These are phyloP conservation scores for Gossypioides kirkii DNA, from an alignment of 345 rosid species.

Conservation along the genomic window DNA sequence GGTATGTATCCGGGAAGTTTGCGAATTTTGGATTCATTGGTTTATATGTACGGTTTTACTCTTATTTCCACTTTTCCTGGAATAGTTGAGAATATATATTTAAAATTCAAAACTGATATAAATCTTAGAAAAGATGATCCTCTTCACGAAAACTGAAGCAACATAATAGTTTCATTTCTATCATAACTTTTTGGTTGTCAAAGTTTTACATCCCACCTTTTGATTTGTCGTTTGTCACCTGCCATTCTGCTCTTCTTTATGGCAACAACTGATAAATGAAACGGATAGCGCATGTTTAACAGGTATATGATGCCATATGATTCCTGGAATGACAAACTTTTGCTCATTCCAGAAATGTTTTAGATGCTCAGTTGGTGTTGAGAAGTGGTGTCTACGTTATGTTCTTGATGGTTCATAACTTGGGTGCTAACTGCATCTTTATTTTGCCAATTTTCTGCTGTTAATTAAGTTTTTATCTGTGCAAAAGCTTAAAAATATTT, in stretches of 20 bases:
- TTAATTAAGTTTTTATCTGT: background rate
- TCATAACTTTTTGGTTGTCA: background rate
- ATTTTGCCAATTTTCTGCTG: no score
- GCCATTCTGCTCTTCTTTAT: background rate
- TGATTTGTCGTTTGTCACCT: background rate
- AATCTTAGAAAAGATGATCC: no score
- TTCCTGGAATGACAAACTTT: background rate
- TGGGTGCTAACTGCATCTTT: background rate
- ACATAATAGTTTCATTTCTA: background rate
- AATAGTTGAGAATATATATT: background rate
- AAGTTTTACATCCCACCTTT: background rate
- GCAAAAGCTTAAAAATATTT: background rate
- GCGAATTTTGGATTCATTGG: background rate
- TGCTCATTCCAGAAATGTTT: background rate
- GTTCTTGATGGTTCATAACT: background rate
- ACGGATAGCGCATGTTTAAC: background rate
- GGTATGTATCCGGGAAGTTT: conserved; percentile 36
- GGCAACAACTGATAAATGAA: background rate
- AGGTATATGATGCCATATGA: background rate
- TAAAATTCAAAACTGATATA: background rate
- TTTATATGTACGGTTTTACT: background rate
- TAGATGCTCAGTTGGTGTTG: background rate
- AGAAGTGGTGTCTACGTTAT: background rate
- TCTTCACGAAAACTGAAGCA: background rate
- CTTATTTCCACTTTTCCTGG: background rate